phyloP scores from a whole-genome alignment of 257 asterid genomes.

The Jacaranda copaia region DNA sequence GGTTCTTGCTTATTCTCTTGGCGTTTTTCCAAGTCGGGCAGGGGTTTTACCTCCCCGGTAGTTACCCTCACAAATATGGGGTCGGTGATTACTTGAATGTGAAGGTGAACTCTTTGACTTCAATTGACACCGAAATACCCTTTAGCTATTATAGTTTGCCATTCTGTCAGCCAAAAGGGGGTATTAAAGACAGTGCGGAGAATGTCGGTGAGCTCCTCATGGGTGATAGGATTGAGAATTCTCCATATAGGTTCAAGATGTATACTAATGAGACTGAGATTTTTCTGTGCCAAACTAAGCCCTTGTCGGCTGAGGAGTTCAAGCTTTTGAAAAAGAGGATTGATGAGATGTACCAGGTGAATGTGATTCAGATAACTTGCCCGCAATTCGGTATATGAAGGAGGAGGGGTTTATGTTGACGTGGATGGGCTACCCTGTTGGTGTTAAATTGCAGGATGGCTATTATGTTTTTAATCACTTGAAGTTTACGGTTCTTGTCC shows the following conservation, averaged over 20 bases:
- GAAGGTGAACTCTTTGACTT: slow-evolving; percentile 83
- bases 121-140: slow-evolving; percentile 83
- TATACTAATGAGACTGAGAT: slow-evolving; percentile 70
- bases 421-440: slow-evolving; percentile 83
- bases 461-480: slow-evolving; percentile 77
- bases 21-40: slow-evolving; percentile 51
- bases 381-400: slow-evolving; percentile 74
- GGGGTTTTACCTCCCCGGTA: slow-evolving; percentile 87
- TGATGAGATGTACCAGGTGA: slow-evolving; percentile 87
- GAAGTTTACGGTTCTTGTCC: slow-evolving; percentile 71
- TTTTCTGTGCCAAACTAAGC: slow-evolving; percentile 72
- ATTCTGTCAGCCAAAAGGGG: slow-evolving; percentile 69
- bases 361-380: slow-evolving; percentile 82
- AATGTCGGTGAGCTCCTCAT: slow-evolving; percentile 88
- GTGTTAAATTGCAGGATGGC: slow-evolving; percentile 61
- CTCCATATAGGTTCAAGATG: slow-evolving; percentile 85
- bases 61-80: slow-evolving; percentile 78
- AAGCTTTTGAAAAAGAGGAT: slow-evolving; percentile 82
- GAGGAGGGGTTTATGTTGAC: slow-evolving; percentile 68
- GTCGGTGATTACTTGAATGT: slow-evolving; percentile 72
- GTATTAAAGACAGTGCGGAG: slow-evolving; percentile 82
- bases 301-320: slow-evolving; percentile 75
- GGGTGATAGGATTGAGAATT: slow-evolving; percentile 93
- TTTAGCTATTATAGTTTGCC: slow-evolving; percentile 83
- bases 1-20: slow-evolving; percentile 56